Conservation (phyloP, 345 rosid genomes). For the Aegle marmelos region DNA sequence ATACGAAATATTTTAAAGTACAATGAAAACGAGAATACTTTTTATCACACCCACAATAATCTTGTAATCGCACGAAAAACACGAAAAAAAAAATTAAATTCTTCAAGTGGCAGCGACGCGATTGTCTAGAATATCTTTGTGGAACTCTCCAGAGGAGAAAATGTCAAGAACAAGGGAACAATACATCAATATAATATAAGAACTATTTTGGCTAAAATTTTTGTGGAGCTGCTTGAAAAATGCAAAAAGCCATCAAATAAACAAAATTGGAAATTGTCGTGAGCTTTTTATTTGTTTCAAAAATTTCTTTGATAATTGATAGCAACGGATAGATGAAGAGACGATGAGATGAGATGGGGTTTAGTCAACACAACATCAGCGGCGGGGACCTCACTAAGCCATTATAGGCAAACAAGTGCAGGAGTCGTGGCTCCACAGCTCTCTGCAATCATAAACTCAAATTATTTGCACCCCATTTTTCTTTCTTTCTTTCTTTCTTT, state of each 20-base stretch:
- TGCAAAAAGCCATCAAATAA: not conserved
- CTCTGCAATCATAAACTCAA: not conserved
- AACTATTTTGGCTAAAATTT: not conserved
- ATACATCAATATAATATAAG: not conserved
- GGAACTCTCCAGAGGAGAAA: not conserved
- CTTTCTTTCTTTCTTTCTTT: not conserved
- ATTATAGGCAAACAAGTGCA: not conserved
- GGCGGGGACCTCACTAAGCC: constrained; percentile 4
- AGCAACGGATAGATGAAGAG: not conserved
- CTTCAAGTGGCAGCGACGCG: not conserved
- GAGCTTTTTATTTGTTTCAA: not conserved
- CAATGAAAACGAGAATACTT: no score
- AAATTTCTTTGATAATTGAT: not conserved
- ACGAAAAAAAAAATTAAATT: not conserved
- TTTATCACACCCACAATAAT: not conserved
- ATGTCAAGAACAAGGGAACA: not conserved
- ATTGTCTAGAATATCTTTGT: not conserved
- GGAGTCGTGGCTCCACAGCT: not conserved
- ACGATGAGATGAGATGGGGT: not conserved
- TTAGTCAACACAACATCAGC: not conserved
- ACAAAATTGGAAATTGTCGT: not conserved
- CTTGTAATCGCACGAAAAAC: not conserved
- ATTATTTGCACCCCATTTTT: not conserved
- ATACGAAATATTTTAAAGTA: no score
- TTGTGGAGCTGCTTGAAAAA: not conserved